phyloP scores from a whole-genome alignment of 2,329 filamentous ascomycete genomes.

The Trichoderma polysporum region DNA sequence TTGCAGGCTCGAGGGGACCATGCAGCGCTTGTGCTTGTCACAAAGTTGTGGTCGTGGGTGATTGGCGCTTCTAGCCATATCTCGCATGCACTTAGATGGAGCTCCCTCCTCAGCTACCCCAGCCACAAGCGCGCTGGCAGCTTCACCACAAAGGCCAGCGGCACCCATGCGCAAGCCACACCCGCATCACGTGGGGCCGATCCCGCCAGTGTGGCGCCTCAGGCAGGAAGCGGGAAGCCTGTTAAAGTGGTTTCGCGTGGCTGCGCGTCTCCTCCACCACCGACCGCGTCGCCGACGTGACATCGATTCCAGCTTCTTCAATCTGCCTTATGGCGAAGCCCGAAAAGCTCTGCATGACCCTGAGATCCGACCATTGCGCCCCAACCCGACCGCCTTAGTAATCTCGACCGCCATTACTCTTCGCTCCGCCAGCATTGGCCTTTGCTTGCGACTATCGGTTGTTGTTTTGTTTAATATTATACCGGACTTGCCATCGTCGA shows the following conservation, averaged over 20 bases:
- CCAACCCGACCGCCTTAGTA: background rate
- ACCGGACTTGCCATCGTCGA: conserved; percentile 26
- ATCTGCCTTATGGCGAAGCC: conserved; percentile 3
- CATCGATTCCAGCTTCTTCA: conserved; percentile 29
- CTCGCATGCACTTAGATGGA: conserved; percentile 13
- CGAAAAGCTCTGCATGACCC: conserved; percentile 14
- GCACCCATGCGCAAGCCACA: conserved; percentile 24
- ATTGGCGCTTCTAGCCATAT: conserved; percentile 16
- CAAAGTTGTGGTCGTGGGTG: conserved; percentile 15
- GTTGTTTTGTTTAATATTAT: background rate
- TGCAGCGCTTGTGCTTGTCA: background rate
- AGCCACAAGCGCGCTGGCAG: conserved; percentile 19
- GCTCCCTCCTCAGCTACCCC: conserved; percentile 3
- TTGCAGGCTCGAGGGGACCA: conserved; percentile 3
- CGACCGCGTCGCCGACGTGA: conserved; percentile 41
- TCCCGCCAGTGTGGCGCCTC: conserved; percentile 29
- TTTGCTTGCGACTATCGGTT: conserved; percentile 14
- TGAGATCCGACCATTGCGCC: background rate
- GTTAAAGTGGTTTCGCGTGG: conserved; percentile 40
- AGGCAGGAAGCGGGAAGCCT: conserved; percentile 32
- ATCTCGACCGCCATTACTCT: background rate
- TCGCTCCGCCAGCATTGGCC: conserved; percentile 1
- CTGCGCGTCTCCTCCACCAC: conserved; percentile 37
- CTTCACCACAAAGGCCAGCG: background rate
- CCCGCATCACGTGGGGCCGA: conserved; percentile 33